phyloP scores from a whole-genome alignment of 306 rosid genomes.

The Gastrolobium bilobum region DNA sequence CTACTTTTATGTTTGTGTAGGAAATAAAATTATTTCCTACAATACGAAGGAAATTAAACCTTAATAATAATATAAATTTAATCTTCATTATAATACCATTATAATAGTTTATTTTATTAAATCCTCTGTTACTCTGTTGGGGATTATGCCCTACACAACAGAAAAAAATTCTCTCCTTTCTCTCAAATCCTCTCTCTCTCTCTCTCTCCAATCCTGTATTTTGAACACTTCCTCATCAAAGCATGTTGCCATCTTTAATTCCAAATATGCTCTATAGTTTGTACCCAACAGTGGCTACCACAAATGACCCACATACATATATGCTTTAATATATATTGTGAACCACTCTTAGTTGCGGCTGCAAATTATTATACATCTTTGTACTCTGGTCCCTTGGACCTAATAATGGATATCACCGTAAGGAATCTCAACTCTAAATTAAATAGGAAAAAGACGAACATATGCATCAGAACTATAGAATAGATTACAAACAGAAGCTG shows the following conservation, averaged over 20 bases:
- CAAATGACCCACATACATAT: conserved; percentile 56
- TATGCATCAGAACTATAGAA: conserved; percentile 42
- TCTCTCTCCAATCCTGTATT: conserved; percentile 45
- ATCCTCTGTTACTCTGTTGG: conserved; percentile 13
- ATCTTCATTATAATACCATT: conserved; percentile 20
- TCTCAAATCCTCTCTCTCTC: conserved; percentile 27
- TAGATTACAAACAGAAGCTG: conserved; percentile 55
- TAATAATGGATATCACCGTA: conserved; percentile 43
- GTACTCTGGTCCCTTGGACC: conserved; percentile 34
- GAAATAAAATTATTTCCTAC: no score
- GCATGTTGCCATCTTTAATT: conserved; percentile 45
- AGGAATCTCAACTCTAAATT: conserved; percentile 43
- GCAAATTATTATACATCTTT: conserved; percentile 46
- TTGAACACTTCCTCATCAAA: conserved; percentile 49
- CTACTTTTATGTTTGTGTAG: no score
- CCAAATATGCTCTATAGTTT: conserved; percentile 46
- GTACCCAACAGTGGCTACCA: conserved; percentile 47
- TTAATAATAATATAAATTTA: conserved; percentile 2
- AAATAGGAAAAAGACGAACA: conserved; percentile 32
- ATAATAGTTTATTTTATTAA: conserved; percentile 23
- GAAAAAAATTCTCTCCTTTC: conserved; percentile 34
- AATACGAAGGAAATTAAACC: no score
- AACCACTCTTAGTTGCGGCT: conserved; percentile 57
- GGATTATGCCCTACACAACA: conserved; percentile 33
- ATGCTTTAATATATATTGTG: conserved; percentile 55